Base-by-base conservation (phyloP, 2,329 filamentous ascomycete species). In the Clarireedia monteithiana region DNA sequence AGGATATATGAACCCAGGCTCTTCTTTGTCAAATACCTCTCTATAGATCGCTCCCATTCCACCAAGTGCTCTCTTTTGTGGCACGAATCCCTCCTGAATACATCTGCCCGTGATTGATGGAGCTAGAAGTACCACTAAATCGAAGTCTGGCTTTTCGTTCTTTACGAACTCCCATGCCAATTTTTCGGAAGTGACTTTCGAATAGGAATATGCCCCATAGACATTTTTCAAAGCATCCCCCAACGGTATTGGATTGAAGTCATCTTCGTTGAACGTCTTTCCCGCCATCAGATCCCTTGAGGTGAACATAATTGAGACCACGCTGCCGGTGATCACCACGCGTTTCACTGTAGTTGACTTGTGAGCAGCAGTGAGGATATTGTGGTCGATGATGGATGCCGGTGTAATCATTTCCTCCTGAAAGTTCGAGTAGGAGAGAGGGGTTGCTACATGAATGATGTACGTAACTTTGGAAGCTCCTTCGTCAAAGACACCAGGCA, bases 401-500 rank as follows among this genome's bases (percentile, higher is more conserved):
- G 15, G 9, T 12, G 40, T 51, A 2, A 44, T 51, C 38, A 51
- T 44, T 42, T 44, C 42, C 6, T 44, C 39, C 9, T 23, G 15
- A 15, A 27, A 50, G 30, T 44, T 10, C 0, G 24, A 27, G 38
- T 44, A 42, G 9, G 38, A 5, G 26, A 50, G 38, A 17, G 49
- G 49, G 17, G 38, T 44, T 10, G 49, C 24, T 6, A 34, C 6
- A 30, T 42, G 38, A 6, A 44, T 51, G 4, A 44, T 42, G 39
- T n/a, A 30, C 20, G 36, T 27, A 27, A 15, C 48, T 26, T 40
- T 50, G 36, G 48, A 50, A n/a, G 48, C 56, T 14, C 46, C n/a
- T 17, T 48, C 36, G 14, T 58, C 51, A 26, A 58, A 58, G 6
- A 23, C 47, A 30, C 49, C 12, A 10, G 46, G 24, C 2, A 48